A percentile compares a stretch with the other conserved stretches of the same genome.
phyloP scores from a whole-genome alignment of 495 filamentous ascomycete genomes.

The Tricharina praecox region DNA sequence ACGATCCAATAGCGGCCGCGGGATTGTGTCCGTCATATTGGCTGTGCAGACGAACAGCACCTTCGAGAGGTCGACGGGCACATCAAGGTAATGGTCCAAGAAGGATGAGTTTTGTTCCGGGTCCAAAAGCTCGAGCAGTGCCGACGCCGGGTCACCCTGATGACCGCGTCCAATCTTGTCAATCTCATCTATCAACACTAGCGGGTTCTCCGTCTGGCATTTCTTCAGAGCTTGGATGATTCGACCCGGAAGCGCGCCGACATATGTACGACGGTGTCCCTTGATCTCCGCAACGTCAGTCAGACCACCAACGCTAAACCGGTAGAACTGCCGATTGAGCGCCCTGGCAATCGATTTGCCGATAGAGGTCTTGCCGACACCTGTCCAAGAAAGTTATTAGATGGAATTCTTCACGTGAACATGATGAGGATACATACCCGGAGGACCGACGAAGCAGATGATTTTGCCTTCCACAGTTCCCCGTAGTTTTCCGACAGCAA shows the following conservation, averaged over 20 bases:
- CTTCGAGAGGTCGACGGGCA: slow-evolving; percentile 93
- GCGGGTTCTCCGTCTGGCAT: slow-evolving; percentile 93
- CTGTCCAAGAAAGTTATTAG: slow-evolving; percentile 19
- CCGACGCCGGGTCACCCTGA: slow-evolving; percentile 90
- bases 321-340: slow-evolving; percentile 87
- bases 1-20: slow-evolving; percentile 78
- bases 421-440: slow-evolving; percentile 31
- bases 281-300: slow-evolving; percentile 99
- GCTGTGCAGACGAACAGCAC: slow-evolving; percentile 98
- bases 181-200: slow-evolving; percentile 92
- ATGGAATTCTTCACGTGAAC: slow-evolving; percentile 1
- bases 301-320: slow-evolving; percentile 92
- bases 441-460: slow-evolving; percentile 90
- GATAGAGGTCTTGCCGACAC: slow-evolving; percentile 96
- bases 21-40: slow-evolving; percentile 98
- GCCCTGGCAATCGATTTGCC: slow-evolving; percentile 95
- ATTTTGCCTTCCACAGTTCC: slow-evolving; percentile 99
- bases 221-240: slow-evolving; percentile 99
- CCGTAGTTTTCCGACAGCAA: slow-evolving; percentile 91
- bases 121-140: slow-evolving; percentile 83
- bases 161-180: slow-evolving; percentile 95
- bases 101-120: slow-evolving; percentile 97
- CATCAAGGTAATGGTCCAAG: slow-evolving; percentile 97
- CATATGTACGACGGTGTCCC: slow-evolving; percentile 90
- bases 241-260: slow-evolving; percentile 85